phyloP scores from a whole-genome alignment of 495 filamentous ascomycete species.

The Xylaria curta region DNA sequence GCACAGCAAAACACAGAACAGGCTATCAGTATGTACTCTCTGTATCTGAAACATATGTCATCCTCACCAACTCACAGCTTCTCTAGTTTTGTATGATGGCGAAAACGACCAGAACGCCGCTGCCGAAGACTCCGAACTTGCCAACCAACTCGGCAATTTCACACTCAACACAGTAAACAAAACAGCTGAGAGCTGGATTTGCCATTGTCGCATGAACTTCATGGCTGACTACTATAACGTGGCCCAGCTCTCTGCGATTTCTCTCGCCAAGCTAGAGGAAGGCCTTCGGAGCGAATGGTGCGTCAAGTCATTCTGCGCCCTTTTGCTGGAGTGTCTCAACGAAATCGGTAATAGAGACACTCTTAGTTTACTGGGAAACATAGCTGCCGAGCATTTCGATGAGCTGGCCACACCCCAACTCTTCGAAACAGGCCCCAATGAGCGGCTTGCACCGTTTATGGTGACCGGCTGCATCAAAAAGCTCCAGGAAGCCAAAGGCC shows the following conservation, averaged over 20 bases:
- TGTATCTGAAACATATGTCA: neutral
- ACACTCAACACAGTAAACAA: neutral
- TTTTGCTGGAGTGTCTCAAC: neutral
- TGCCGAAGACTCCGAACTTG: neutral
- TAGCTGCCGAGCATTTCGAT: neutral
- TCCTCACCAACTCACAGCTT: slow-evolving; percentile 7
- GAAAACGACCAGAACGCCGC: neutral
- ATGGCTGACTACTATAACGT: slow-evolving; percentile 2
- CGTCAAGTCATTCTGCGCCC: neutral
- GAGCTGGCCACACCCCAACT: neutral
- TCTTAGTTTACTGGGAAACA: neutral
- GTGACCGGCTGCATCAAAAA: neutral
- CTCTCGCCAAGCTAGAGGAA: slow-evolving; percentile 6
- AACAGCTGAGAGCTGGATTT: neutral
- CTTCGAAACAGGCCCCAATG: neutral
- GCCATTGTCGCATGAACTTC: slow-evolving; percentile 1
- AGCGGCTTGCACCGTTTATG: slow-evolving; percentile 8
- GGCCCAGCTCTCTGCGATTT: neutral
- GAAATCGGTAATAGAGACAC: slow-evolving; percentile 6
- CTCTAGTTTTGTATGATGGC: neutral
- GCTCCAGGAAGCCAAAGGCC: neutral
- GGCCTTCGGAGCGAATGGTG: slow-evolving; percentile 3
- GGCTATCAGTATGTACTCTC: neutral
- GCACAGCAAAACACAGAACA: slow-evolving; percentile 1
- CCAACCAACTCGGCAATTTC: neutral